Base-by-base conservation (phyloP, 371 early-diverging fungal species). In the Mortierella sp. region DNA sequence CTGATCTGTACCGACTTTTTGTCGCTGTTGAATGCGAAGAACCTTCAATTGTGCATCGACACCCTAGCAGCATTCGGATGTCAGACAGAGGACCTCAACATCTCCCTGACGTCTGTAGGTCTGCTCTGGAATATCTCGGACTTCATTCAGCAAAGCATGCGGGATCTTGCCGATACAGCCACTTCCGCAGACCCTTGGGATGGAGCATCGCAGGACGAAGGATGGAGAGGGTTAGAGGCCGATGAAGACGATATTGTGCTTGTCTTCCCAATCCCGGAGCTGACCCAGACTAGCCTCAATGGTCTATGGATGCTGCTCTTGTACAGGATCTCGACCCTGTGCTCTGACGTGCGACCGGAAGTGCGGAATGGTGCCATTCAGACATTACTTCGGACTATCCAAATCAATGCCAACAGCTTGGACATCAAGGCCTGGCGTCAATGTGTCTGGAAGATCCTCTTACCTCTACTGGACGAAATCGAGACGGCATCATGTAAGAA, bases 1-100 rank as follows among this genome's bases (percentile, higher is more conserved):
- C 79, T 99, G 26, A 94, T 99, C n/a, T 97, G 97, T 78, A 92
- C 95, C 5, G 98, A 99, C 70, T 97, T 97, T 64, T 63, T 99
- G 30, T 85, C 93, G 3, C 82, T 92, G 4, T 79, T 99, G 70
- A 84, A 87, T 17, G 92, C 95, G 2, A 81, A 82, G 11, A 89
- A 92, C 56, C 76, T 99, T 26, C 85, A 88, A 15, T 87, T 89
- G 43, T 95, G 96, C 69, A 93, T 97, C 56, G 87, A 92, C 27
- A 90, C 94, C 0, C 68, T 98, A 23, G 93, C 89, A 1, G 82
- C 86, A 14, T 98, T 95, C 84, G 95, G 94, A 3, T 82, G 86
- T 47, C 94, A 95, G 72, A 83, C 82, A 14, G 95, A 94, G 44
- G 99, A 99, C 76, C 80, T 98, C 64, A 99, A 99, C 73, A 96